Base-by-base conservation (phyloP, 140 eudicot species). In the Flaveria floridana region DNA sequence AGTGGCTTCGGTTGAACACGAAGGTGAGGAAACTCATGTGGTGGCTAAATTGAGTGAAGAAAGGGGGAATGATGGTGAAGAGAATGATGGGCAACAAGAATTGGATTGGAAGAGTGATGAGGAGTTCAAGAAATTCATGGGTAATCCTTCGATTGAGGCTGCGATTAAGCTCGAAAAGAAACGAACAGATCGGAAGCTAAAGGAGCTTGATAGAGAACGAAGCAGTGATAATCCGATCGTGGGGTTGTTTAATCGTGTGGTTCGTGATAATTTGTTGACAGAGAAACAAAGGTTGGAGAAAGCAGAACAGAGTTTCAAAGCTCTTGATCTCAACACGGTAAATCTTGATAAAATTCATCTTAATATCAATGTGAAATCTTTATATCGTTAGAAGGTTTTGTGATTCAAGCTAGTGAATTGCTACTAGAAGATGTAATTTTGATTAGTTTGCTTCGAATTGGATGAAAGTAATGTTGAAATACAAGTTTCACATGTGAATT, bases 301-400 rank as follows among this genome's bases (percentile, higher is more conserved):
- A 83, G 92, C 86, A 11, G 97, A 91, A 57, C 87, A 85, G 82
- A 73, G 87, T 84, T 94, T 94, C 71, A 91, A 88, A 69, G 99
- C 97, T 76, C 99, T 94, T 91, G 99, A 94, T 84, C 92, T 94
- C n/a, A 91, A 91, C 71, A 88, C 91, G 92, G 99, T 94, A 48
- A 13, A 65, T 28, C 23, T 28, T 72, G 68, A 37, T 25, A 44
- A 44, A 72, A 30, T 71, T 55, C 20, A 55, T 39, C 58, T 34
- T 78, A 0, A 59, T 8, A 46, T 52, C 46, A 0, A 70, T 44
- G 15, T 58, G 39, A 12, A 48, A 48, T 2, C 14, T 8, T 44
- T 44, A 44, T 9, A 11, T 44, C 10, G 3, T 9, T 10, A 44
- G 50, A 44, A 9, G 13, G 0, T 44, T 44, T 8, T 44, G 50